Base-by-base conservation (phyloP, 345 rosid species). In the Hevea brasiliensis region DNA sequence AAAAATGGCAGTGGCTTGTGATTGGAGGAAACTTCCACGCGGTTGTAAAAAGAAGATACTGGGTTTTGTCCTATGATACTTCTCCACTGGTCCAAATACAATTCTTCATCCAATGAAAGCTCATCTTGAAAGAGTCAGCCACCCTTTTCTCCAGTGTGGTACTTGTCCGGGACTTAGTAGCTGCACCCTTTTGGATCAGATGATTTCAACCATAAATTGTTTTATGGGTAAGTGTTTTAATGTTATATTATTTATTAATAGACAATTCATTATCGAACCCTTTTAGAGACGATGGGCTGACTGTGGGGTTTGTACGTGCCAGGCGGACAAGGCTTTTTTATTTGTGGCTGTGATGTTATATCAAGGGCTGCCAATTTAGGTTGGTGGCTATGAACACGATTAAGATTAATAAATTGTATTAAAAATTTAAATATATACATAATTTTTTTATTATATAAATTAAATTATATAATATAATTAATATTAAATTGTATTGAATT, bases 21-120 rank as follows among this genome's bases (percentile, higher is more conserved):
- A 21, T 72, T 45, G 72, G 74, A 61, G 80, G 74, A 74, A 59
- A 71, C 82, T 67, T 81, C 84, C 65, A 88, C 92, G 92, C 92
- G 92, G 75, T 88, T 86, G 59, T 29, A 24, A 6, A 21, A 10
- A 26, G 73, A 67, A 60, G 59, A 61, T 8, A 10, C 37, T 29
- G 21, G 14, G 18, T 21, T 20, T 32, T 62, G 20, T 54, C 68
- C 54, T 7, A 3, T 77, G 4, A 62, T 65, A 20, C 14, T 48
- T 15, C 6, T 20, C 27, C 75, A 58, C 24, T 0, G 17, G 26
- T 61, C 7, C 7, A 20, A 0, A 13, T 8, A 40, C 1, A 17
- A 15, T 20, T 14, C 61, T 14, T 47, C 11, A 13, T 14, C 73
- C 78, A 67, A 54, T 48, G 3, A 59, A 55, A 60, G 47, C 8